Evolutionary conservation across 176 grass and related monocot species (phyloP), one percentile per base, ranked within the genome.

Genomic region (Ensete glaucum): DNA sequence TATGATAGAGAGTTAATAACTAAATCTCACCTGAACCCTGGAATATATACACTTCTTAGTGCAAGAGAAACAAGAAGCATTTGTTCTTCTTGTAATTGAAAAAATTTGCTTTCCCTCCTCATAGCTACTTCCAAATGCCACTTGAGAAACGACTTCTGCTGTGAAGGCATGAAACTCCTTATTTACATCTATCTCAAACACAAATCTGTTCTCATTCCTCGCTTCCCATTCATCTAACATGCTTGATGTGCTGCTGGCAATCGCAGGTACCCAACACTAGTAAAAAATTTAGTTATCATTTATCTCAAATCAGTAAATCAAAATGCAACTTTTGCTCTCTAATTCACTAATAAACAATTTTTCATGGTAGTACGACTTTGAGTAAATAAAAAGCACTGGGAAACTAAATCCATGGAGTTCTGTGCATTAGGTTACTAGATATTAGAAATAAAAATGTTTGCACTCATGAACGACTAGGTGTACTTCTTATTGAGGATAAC

Each of bases 111-210:
- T 89, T 69, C 89, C 92, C 75, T 92, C 92, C 76, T 88, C 76
- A 2, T 89, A 92, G 85, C 87, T 88, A 74, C 92, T 89, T 85
- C 92, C 92, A 81, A 96, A 96, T 68, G 87, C 87, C 62, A 92
- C 89, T 72, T 72, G 48, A 64, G 87, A 96, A 79, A 96, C 87
- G 15, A 92, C 78, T 84, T 92, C 87, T 65, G 83, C 82, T 82
- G 76, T 65, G 53, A 96, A 76, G 63, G 72, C 65, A 62, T 84
- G 75, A 34, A 96, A 96, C 78, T 80, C 86, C 74, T 79, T 87
- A 71, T 67, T 13, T 68, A 92, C 26, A 63, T 96, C 92, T 0
- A 89, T 85, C 82, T 96, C 92, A 77, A 89, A 91, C 48, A 89
- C 89, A 68, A 69, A 25, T 21, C 2, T 67, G 34, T 17, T 67